Conservation (phyloP, 345 rosid genomes). For the Lagerstroemia speciosa region DNA sequence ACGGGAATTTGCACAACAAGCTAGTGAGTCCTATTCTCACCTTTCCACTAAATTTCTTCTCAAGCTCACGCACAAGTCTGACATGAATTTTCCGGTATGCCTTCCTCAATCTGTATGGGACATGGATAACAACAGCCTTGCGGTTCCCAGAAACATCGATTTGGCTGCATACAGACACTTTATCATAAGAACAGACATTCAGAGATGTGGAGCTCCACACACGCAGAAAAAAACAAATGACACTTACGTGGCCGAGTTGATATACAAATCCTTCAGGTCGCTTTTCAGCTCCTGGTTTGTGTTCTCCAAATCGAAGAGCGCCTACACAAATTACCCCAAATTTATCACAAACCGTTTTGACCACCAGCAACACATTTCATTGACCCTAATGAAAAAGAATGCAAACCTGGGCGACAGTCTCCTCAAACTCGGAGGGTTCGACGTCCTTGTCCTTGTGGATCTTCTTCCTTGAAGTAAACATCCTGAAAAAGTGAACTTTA, state of each 20-base stretch:
- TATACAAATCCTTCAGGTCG: slow-evolving; percentile 76
- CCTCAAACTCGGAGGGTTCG: slow-evolving; percentile 80
- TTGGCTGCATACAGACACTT: slow-evolving; percentile 33
- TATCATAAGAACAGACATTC: too few species aligned
- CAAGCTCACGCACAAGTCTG: slow-evolving; percentile 80
- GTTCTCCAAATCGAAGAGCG: slow-evolving; percentile 78
- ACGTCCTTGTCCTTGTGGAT: slow-evolving; percentile 74
- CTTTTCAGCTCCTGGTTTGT: slow-evolving; percentile 70
- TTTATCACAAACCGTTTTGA: too few species aligned
- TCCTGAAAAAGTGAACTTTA: slow-evolving; percentile 28
- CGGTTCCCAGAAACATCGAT: slow-evolving; percentile 67
- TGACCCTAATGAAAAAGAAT: background rate
- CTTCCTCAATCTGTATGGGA: slow-evolving; percentile 78
- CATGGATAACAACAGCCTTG: slow-evolving; percentile 67
- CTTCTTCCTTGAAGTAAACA: slow-evolving; percentile 70
- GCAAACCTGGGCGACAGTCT: slow-evolving; percentile 69
- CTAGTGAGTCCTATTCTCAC: slow-evolving; percentile 15
- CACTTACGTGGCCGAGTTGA: slow-evolving; percentile 63
- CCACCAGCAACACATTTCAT: too few species aligned
- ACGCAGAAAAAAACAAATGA: background rate
- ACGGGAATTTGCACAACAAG: background rate
- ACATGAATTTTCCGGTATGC: slow-evolving; percentile 69
- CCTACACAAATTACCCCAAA: slow-evolving; percentile 26
- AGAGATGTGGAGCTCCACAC: background rate
- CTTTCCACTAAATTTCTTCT: slow-evolving; percentile 90